A percentile compares a stretch with the other conserved stretches of the same genome.
Evolutionary conservation across 2,329 filamentous ascomycete species (phyloP).

Genomic region (Ophiostoma tasmaniense): DNA sequence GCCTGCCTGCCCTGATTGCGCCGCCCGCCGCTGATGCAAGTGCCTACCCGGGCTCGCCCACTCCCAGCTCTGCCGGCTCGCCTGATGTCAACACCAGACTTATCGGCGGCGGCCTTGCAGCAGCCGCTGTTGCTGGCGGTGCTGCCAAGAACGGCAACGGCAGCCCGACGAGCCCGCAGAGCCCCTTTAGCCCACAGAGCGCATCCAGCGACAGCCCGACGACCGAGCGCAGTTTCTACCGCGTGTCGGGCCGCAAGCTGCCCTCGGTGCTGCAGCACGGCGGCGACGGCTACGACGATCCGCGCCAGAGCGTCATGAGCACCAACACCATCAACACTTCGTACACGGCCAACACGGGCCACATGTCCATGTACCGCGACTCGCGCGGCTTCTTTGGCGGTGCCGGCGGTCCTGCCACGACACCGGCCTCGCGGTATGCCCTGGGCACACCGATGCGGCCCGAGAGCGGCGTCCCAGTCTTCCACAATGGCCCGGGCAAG

Average conservation of each 20-base stretch:
- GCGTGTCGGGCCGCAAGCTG: slow-evolving; percentile 56
- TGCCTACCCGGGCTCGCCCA: not conserved
- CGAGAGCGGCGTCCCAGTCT: slow-evolving; percentile 51
- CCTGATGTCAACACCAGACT: not conserved
- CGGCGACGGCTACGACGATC: slow-evolving; percentile 48
- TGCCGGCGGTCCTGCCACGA: slow-evolving; percentile 23
- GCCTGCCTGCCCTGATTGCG: not conserved
- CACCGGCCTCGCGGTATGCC: slow-evolving; percentile 33
- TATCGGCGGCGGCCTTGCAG: not conserved
- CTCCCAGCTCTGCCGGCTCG: not conserved
- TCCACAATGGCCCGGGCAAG: slow-evolving; percentile 57
- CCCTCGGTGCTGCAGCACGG: slow-evolving; percentile 54
- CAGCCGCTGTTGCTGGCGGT: not conserved
- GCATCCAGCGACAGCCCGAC: not conserved
- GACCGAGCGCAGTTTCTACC: slow-evolving; percentile 51
- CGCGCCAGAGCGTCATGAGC: slow-evolving; percentile 23
- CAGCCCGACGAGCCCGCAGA: not conserved
- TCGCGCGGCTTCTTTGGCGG: slow-evolving; percentile 26
- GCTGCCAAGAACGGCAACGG: not conserved
- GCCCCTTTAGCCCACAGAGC: not conserved
- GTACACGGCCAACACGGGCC: slow-evolving; percentile 43
- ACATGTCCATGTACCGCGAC: slow-evolving; percentile 22
- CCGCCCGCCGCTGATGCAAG: not conserved
- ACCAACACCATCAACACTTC: not conserved
- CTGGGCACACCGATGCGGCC: slow-evolving; percentile 52